Evolutionary conservation across 2,329 filamentous ascomycete genomes (phyloP), one percentile per base, ranked within the genome.

Genomic region (Calonectria pseudoturangicola): DNA sequence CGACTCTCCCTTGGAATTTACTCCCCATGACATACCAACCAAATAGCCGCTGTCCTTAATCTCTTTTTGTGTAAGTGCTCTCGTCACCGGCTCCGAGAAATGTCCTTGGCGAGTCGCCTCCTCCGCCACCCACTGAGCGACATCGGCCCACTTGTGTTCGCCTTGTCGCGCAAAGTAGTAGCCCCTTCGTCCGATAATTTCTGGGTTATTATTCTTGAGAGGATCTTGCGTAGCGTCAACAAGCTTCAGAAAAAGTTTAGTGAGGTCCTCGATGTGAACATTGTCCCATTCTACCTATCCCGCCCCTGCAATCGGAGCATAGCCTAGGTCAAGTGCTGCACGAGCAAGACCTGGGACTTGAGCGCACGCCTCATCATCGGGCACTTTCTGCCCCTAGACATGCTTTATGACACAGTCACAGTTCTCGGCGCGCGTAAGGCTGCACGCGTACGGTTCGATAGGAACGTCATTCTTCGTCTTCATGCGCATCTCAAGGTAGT

Each of bases 161-260:
- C 91, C 92, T 75, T 88, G 89, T 81, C 93, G 91, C 9, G 88
- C 86, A 74, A 95, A 91, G 83, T 92, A 95, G 74, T 95, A 95
- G 0, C 87, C 92, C 41, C 89, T 82, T 0, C 82, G 82, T 1
- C 92, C 92, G 88, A 93, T 95, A 5, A 92, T 84, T 77, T 94
- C 92, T 0, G 88, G 84, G 70, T 91, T 88, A 5, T 86, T 83
- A 63, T 86, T 85, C 74, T 90, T 90, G 67, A 86, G 85, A 0
- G 89, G 86, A 4, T 93, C 91, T 43, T 92, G 87, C 1, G 87
- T 87, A 2, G 88, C 87, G 48, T 87, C 85, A 10, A 88, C 85
- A 21, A 90, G 84, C 58, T 79, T 79, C 56, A 84, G 79, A 68
- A 87, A 86, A 63, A 89, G 80, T 9, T 79, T 79, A 8, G 83